Conservation (phyloP, 2,329 filamentous ascomycete species). For the Cladosporium sp. region DNA sequence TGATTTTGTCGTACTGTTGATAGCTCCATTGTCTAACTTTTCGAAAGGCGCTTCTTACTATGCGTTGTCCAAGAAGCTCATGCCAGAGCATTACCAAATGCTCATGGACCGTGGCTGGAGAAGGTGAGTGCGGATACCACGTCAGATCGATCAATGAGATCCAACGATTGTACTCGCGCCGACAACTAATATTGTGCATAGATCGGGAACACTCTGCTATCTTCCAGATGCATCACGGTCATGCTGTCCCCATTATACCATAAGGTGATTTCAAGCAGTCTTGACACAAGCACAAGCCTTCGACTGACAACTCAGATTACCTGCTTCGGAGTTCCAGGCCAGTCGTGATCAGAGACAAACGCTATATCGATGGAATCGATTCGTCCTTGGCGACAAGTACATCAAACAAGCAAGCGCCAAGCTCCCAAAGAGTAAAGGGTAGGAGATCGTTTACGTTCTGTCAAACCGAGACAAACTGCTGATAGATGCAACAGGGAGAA, state of each 20-base stretch:
- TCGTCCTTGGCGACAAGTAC: constrained; percentile 66
- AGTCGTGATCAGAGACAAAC: constrained; percentile 70
- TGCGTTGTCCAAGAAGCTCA: constrained; percentile 58
- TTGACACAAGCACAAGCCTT: too few species aligned
- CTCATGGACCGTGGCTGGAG: constrained; percentile 75
- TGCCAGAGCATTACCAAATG: constrained; percentile 63
- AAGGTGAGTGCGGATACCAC: constrained; percentile 48
- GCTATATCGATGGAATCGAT: constrained; percentile 71
- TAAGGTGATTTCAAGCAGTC: constrained; percentile 43
- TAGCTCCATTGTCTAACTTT: constrained; percentile 4
- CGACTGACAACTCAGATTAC: constrained; percentile 47
- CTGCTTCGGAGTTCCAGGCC: constrained; percentile 61
- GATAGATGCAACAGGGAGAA: constrained; percentile 42
- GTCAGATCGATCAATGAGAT: not conserved
- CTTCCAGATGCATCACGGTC: constrained; percentile 72
- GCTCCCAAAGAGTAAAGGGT: constrained; percentile 64
- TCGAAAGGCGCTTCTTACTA: constrained; percentile 68
- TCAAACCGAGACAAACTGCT: not conserved
- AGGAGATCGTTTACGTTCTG: constrained; percentile 26
- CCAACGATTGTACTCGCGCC: not conserved
- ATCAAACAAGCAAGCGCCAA: constrained; percentile 59
- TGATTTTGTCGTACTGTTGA: not conserved
- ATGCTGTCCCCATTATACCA: constrained; percentile 90
- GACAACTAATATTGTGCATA: not conserved
- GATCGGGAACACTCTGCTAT: constrained; percentile 63